These are phyloP conservation scores for Marasmius fiardii DNA, from an alignment of 1,284 basidiomycete species.

Conservation along the genomic window DNA sequence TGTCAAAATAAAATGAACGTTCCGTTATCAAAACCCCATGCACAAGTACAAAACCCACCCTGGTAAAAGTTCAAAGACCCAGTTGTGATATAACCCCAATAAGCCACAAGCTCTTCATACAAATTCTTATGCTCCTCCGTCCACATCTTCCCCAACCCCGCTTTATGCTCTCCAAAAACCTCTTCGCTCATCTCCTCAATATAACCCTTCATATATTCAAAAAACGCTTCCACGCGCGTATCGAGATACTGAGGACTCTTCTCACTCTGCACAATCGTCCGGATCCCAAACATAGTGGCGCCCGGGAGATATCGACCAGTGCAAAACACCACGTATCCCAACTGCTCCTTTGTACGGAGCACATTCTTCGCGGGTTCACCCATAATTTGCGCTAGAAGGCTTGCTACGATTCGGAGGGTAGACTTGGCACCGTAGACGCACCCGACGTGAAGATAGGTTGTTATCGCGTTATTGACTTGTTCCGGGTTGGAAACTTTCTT, in stretches of 20 bases:
- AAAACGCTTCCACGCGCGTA: conserved; percentile 76
- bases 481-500: conserved; percentile 76
- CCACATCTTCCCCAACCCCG: conserved; percentile 51
- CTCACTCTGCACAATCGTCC: conserved; percentile 93
- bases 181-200: conserved; percentile 45
- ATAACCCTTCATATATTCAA: conserved; percentile 50
- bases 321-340: conserved; percentile 87
- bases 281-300: conserved; percentile 71
- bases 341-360: conserved; percentile 94
- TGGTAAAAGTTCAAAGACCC: conserved; percentile 76
- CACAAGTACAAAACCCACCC: conserved; percentile 23
- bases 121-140: conserved; percentile 57
- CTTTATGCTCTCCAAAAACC: conserved; percentile 55
- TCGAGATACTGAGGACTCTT: conserved; percentile 82
- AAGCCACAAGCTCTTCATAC: conserved; percentile 74
- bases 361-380: conserved; percentile 89
- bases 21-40: neutral
- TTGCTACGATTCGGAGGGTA: conserved; percentile 51
- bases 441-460: conserved; percentile 80
- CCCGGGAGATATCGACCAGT: conserved; percentile 54
- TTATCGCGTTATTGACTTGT: conserved; percentile 86
- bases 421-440: conserved; percentile 42
- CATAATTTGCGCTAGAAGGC: conserved; percentile 74
- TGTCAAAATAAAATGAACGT: conserved; percentile 34
- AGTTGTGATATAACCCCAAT: conserved; percentile 69